Evolutionary conservation across 192 early-diverging fungal species (phyloP), one percentile per base, ranked within the genome.

Genomic region (Ambispora gerdemannii): DNA sequence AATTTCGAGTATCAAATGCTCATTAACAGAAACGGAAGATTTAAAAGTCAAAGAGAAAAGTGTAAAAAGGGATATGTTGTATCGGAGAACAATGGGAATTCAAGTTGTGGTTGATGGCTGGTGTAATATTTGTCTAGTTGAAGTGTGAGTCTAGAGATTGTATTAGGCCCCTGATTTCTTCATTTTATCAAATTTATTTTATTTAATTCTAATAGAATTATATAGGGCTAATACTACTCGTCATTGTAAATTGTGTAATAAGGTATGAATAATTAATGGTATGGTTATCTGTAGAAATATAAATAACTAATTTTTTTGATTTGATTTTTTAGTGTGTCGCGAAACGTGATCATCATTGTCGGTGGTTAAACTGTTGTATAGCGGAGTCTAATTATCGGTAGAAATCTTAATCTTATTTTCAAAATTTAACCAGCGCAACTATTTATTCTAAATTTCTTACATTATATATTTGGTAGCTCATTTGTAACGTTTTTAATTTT

Each of bases 211-310:
- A 25, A 20, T n/a, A 20, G 2, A 34, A 33, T n/a, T 52, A 24
- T 34, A n/a, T 31, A 67, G 65, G 34, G 65, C 22, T 20, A 35
- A 38, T 22, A 47, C 31, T 20, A 67, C 65, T 50, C 50, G 65
- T 13, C 65, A 67, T 52, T 67, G 65, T 67, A 67, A 67, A 67
- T 55, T 20, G 50, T 67, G 65, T 67, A 67, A 67, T 53, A 67
- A 67, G 65, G 65, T 67, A 67, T 60, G 4, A n/a, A n/a, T n/a
- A n/a, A n/a, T n/a, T n/a, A n/a, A n/a, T n/a, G n/a, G n/a, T n/a
- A n/a, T n/a, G n/a, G n/a, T n/a, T n/a, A n/a, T n/a, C n/a, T n/a
- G n/a, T n/a, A n/a, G n/a, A n/a, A n/a, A n/a, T n/a, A n/a, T n/a
- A n/a, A n/a, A n/a, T n/a, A n/a, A 6, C 8, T 59, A 4, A 15